These are phyloP conservation scores for Melocanna baccifera DNA, from an alignment of 176 grass and related monocot species.

Conservation along the genomic window DNA sequence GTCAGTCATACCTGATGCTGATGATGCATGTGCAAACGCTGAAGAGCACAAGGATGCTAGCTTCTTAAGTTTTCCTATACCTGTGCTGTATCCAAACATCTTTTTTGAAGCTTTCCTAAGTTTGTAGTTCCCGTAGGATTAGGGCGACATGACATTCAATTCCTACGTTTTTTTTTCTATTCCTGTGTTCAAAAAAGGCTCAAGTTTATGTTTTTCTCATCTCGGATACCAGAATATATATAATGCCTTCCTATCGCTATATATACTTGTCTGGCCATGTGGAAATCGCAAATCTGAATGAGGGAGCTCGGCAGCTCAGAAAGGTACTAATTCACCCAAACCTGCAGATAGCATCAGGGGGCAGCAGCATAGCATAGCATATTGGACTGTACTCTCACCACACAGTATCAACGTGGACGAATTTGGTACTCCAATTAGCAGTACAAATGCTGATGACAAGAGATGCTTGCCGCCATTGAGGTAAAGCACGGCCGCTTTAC, in stretches of 20 bases:
- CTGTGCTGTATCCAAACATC: too few species aligned
- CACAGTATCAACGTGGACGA: conserved; percentile 30
- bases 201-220: too few species aligned
- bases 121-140: too few species aligned
- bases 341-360: conserved; percentile 23
- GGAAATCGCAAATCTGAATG: background rate
- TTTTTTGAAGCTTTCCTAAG: too few species aligned
- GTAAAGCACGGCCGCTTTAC: conserved; percentile 35
- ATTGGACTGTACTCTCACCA: conserved; percentile 5
- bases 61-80: too few species aligned
- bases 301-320: background rate
- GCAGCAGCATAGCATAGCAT: background rate
- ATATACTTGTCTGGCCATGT: background rate
- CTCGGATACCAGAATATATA: background rate
- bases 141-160: too few species aligned
- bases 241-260: too few species aligned
- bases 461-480: conserved; percentile 38
- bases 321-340: background rate
- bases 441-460: conserved; percentile 27
- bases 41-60: too few species aligned
- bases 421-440: conserved; percentile 25
- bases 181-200: too few species aligned
- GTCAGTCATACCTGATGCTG: too few species aligned
- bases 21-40: too few species aligned
- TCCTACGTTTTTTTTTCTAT: too few species aligned